Evolutionary conservation across 306 rosid genomes (phyloP).

Genomic region (Fagus crenata): DNA sequence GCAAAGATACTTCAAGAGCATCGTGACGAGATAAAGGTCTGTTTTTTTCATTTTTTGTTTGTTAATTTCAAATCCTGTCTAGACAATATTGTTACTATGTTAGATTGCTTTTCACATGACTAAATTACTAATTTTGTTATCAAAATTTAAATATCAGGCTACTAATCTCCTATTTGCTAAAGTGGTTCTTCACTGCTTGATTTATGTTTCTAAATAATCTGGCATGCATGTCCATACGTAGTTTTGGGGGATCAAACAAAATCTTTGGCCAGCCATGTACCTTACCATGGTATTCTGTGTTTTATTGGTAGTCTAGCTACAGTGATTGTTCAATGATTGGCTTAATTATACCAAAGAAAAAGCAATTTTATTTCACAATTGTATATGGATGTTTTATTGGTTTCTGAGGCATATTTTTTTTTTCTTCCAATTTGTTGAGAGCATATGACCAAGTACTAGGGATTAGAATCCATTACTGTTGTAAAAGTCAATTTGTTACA

Average conservation of each 20-base stretch:
- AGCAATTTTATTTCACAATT: neutral
- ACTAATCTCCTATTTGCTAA: neutral
- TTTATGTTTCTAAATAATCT: neutral
- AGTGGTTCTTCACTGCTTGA: neutral
- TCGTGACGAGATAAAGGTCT: slow-evolving; percentile 63
- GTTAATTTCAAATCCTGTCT: neutral
- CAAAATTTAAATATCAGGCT: neutral
- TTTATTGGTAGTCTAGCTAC: neutral
- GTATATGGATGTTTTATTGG: neutral
- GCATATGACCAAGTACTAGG: neutral
- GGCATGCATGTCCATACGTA: neutral
- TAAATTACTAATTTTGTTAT: neutral
- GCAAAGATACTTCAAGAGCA: slow-evolving; percentile 82
- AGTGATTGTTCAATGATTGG: neutral
- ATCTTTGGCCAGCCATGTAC: neutral
- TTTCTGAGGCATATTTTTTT: neutral
- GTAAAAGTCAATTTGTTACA: slow-evolving; percentile 3
- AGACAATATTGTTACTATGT: neutral
- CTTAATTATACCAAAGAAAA: neutral
- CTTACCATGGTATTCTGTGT: neutral
- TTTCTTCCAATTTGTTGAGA: neutral
- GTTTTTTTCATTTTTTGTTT: slow-evolving; percentile 12
- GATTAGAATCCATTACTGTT: neutral
- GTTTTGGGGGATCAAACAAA: neutral
- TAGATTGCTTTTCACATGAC: neutral